These are phyloP conservation scores for Solanum infundibuliforme DNA, from an alignment of 257 asterid genomes.

Conservation along the genomic window DNA sequence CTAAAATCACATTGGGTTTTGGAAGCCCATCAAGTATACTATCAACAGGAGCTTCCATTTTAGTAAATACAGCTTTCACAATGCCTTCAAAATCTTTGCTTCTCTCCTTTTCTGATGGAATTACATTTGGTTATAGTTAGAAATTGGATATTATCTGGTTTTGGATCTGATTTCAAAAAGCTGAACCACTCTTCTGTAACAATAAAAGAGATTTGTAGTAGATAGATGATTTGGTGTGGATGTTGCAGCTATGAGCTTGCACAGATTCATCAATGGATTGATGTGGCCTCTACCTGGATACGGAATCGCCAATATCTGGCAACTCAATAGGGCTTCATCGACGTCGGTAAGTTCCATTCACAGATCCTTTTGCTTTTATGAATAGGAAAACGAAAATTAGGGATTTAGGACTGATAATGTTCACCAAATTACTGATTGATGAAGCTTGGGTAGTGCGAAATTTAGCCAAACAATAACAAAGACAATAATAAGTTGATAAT, in stretches of 20 bases:
- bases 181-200: constrained; percentile 5
- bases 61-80: constrained; percentile 44
- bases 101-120: constrained; percentile 31
- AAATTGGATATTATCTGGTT: not conserved
- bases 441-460: no score
- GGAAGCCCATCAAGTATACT: constrained; percentile 30
- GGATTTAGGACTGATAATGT: not conserved
- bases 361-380: not conserved
- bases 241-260: not conserved
- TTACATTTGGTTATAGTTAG: not conserved
- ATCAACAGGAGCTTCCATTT: constrained; percentile 59
- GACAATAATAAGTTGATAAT: no score
- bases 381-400: not conserved
- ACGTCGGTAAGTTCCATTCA: not conserved
- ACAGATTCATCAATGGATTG: constrained; percentile 21
- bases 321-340: not conserved
- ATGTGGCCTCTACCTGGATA: constrained; percentile 17
- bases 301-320: constrained; percentile 14
- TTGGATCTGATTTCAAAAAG: not conserved
- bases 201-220: not conserved
- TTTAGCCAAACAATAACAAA: no score
- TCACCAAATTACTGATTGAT: no score
- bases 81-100: constrained; percentile 41
- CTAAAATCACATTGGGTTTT: constrained; percentile 15
- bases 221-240: not conserved